Conservation (phyloP, 2,329 filamentous ascomycete species). For the Colletotrichum acutatum region DNA sequence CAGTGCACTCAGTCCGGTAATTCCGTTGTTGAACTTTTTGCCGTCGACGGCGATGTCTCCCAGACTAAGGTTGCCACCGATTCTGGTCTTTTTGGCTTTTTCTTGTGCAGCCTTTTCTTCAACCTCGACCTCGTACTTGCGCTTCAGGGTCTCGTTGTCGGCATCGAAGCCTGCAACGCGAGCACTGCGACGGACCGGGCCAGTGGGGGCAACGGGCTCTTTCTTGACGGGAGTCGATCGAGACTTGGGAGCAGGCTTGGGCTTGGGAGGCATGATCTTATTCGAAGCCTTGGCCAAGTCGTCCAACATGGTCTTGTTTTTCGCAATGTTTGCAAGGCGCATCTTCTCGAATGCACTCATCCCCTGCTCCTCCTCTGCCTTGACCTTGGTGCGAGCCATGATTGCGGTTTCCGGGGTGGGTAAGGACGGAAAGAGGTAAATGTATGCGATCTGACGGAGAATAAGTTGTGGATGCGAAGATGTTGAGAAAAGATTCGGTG, state of each 20-base stretch:
- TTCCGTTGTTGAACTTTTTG: conserved; percentile 76
- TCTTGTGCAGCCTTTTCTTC: conserved; percentile 53
- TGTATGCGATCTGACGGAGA: neutral
- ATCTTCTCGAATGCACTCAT: conserved; percentile 90
- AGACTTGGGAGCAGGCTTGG: conserved; percentile 57
- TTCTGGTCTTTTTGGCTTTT: conserved; percentile 67
- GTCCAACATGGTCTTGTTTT: conserved; percentile 83
- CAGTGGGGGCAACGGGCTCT: conserved; percentile 48
- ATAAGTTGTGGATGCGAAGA: too few relatives aligned
- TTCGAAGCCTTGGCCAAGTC: conserved; percentile 80
- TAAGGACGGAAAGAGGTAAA: neutral
- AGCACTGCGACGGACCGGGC: conserved; percentile 68
- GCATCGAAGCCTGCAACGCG: conserved; percentile 66
- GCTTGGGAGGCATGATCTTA: conserved; percentile 72
- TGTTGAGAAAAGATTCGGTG: too few relatives aligned
- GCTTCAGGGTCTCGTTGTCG: conserved; percentile 58
- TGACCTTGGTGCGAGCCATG: conserved; percentile 58
- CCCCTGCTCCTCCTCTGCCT: conserved; percentile 49
- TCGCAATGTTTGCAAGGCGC: conserved; percentile 85
- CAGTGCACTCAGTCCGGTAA: conserved; percentile 72
- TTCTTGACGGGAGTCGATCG: conserved; percentile 54
- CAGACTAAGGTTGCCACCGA: conserved; percentile 72
- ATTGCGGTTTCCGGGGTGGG: conserved; percentile 8
- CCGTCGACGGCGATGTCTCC: conserved; percentile 84
- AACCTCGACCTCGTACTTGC: conserved; percentile 62